A percentile compares a stretch with the other conserved stretches of the same genome.
These are phyloP conservation scores for Pholiota molesta DNA, from an alignment of 768 basidiomycete species.

Conservation along the genomic window DNA sequence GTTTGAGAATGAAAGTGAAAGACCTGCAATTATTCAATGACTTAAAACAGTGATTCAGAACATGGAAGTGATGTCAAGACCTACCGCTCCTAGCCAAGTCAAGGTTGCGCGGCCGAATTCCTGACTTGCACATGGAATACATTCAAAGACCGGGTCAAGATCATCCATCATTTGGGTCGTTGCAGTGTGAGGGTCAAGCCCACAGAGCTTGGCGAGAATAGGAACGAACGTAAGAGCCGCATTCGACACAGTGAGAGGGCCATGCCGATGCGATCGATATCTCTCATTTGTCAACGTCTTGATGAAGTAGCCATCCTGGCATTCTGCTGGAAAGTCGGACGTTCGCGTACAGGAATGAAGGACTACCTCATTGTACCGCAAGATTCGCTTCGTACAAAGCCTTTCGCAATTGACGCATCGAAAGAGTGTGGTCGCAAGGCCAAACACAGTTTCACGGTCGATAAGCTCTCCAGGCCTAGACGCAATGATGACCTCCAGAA, in stretches of 20 bases:
- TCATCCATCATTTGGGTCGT: constrained; percentile 6
- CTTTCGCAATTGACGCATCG: not conserved
- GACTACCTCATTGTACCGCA: not conserved
- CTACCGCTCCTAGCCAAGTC: constrained; percentile 3
- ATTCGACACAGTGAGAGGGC: not conserved
- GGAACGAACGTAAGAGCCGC: not conserved
- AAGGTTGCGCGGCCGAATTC: not conserved
- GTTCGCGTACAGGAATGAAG: not conserved
- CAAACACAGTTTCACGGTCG: not conserved
- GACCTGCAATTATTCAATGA: not conserved
- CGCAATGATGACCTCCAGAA: not conserved
- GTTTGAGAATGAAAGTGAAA: not conserved
- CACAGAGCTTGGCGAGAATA: not conserved
- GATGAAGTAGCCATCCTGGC: not conserved
- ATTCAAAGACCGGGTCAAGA: not conserved
- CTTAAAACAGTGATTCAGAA: not conserved
- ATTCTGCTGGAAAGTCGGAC: not conserved
- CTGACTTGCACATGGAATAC: not conserved
- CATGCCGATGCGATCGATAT: too few relatives aligned
- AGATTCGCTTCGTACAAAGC: not conserved
- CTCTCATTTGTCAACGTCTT: not conserved
- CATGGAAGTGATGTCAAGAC: not conserved
- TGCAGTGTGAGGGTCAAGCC: not conserved
- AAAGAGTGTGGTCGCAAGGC: constrained; percentile 2
- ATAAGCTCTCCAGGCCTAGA: not conserved